Base-by-base conservation (phyloP, 768 basidiomycete species). In the Cubamyces lactineus region DNA sequence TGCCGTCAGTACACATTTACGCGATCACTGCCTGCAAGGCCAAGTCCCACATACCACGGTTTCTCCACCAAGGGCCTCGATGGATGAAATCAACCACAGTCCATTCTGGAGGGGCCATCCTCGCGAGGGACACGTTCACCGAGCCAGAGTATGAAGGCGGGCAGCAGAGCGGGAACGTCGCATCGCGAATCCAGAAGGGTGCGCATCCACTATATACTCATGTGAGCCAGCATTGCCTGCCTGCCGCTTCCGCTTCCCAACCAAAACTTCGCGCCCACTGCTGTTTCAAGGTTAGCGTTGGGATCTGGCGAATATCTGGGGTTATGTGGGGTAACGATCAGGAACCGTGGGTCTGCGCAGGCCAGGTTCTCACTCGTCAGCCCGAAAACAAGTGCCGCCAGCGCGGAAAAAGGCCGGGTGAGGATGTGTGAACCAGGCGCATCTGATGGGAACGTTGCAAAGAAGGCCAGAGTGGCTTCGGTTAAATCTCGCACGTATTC, bases 41-140 rank as follows among this genome's bases (percentile, higher is more conserved):
- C 24, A 19, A 41, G 11, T 46, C 50, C 40, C 16, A 62, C 78
- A 45, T 66, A 86, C 86, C 85, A 62, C 78, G 77, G 73, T 87
- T 86, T 57, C 67, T 77, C 86, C 85, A 86, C 86, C 86, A 87
- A 13, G 77, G 75, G 15, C 84, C 85, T 63, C 73, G 72, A 70
- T 87, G 80, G 54, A 88, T 82, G 69, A 85, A 84, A 70, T 86
- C 82, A 50, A 81, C 79, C 38, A 87, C 74, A 15, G 86, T 81
- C 80, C 79, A 82, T 70, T 79, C 81, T 46, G 81, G 79, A 24
- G 75, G 63, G 16, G 76, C 39, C 72, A 72, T 74, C 34, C 41
- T 52, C 55, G 46, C n/a, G 15, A 15, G 2, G 38, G 28, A 39
- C 24, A 28, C 26, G 54, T 21, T 34, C 30, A 43, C 50, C 24